Evolutionary conservation across 345 rosid species (phyloP), one percentile per base, ranked within the genome.

Genomic region (Limnanthes douglasii): DNA sequence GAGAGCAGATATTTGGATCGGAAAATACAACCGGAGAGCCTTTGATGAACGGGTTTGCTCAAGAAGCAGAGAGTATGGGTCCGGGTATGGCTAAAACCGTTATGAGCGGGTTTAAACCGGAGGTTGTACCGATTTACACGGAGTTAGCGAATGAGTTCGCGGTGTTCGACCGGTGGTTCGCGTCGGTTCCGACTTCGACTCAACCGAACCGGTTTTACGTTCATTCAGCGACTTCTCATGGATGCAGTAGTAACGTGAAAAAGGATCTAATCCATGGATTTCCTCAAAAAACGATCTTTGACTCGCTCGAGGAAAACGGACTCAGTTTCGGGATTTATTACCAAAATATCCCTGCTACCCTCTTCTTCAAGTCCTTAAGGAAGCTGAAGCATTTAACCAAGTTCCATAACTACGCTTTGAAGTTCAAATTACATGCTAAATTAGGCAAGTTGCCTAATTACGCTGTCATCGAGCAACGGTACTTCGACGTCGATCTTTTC

Each of bases 211-310:
- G 99, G 30, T 75, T 92, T 65, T 92, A 78, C 43, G 88, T 81
- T 35, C 99, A 92, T 49, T 92, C 96, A 5, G 99, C 96, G 41
- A 92, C 99, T 34, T 92, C 99, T 4, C 95, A 85, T 50, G 99
- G 96, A 0, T 84, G 85, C 16, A 49, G 45, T 19, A 80, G 96
- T 61, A 92, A 92, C 55, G 96, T 81, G 0, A 66, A 70, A 47
- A 85, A 73, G 49, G 96, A 92, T 59, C 76, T 92, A 1, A 34
- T 92, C 38, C 67, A 60, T 37, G 99, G 99, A 0, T 92, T 85
- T 58, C 99, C 96, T 8, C 96, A 92, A 15, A 73, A 68, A 23
- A 92, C 96, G 2, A 85, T 92, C 30, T 92, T 92, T 37, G 99
- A 92, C 30, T 80, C 96, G 1, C 44, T 92, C 5, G 99, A 92